phyloP scores from a whole-genome alignment of 2,329 filamentous ascomycete species.

The Phaeosphaeria sp. region DNA sequence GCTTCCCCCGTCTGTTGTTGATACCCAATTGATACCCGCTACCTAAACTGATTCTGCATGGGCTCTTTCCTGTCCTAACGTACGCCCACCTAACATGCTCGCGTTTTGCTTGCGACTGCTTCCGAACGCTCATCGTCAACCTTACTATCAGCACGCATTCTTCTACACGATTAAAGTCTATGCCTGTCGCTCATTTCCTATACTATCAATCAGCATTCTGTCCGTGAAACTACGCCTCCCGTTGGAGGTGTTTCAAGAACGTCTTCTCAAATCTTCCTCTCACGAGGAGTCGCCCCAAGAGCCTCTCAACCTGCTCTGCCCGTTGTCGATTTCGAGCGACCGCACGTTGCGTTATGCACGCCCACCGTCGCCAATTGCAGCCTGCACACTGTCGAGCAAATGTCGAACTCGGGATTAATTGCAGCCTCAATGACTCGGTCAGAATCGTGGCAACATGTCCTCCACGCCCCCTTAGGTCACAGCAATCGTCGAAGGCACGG shows the following conservation, averaged over 20 bases:
- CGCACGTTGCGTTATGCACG: slow-evolving; percentile 20
- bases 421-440: background rate
- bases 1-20: too few relatives aligned
- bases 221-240: slow-evolving; percentile 18
- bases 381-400: slow-evolving; percentile 4
- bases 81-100: background rate
- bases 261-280: slow-evolving; percentile 58
- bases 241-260: slow-evolving; percentile 40
- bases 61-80: background rate
- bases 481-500: background rate
- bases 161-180: background rate
- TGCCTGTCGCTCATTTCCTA: background rate
- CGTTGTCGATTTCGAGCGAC: slow-evolving; percentile 15
- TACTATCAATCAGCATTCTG: background rate
- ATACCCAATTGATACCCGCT: slow-evolving; percentile 13
- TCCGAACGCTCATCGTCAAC: background rate
- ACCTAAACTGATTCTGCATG: background rate
- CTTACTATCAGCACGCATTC: background rate
- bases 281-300: slow-evolving; percentile 52
- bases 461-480: background rate
- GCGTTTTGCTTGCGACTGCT: background rate
- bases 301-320: slow-evolving; percentile 36
- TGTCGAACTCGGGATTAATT: slow-evolving; percentile 9
- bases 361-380: slow-evolving; percentile 16
- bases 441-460: background rate